Evolutionary conservation across 164 flowering plant species (phyloP).

Genomic region (Cinnamomum micranthum): DNA sequence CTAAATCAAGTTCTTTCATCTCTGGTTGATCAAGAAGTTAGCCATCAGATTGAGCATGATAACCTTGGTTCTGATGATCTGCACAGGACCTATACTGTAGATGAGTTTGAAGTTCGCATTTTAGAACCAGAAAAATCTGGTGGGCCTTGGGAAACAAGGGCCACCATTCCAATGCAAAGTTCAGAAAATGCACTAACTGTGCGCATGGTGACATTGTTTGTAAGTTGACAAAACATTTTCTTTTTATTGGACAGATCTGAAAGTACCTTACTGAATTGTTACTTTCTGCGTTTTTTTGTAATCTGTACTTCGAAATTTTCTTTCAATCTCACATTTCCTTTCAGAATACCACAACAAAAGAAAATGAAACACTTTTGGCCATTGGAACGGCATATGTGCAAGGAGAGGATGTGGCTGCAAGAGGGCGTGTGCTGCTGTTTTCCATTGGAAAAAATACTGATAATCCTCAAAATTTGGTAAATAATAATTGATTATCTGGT

Average conservation of each 20-base stretch:
- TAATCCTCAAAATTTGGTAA: constrained; percentile 64
- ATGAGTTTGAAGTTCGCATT: constrained; percentile 88
- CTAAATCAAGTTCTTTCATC: constrained; percentile 86
- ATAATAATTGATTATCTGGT: neutral
- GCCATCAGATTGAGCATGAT: constrained; percentile 74
- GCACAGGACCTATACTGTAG: constrained; percentile 61
- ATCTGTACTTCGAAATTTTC: neutral
- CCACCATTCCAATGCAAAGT: constrained; percentile 89
- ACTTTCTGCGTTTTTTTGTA: neutral
- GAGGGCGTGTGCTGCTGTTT: constrained; percentile 88
- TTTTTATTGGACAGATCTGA: neutral
- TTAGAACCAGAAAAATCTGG: constrained; percentile 94
- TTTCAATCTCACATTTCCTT: neutral
- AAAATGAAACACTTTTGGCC: constrained; percentile 90
- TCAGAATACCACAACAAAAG: constrained; percentile 78
- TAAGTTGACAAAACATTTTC: constrained; percentile 30
- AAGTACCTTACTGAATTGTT: neutral
- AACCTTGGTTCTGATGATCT: constrained; percentile 60
- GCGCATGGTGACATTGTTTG: constrained; percentile 79
- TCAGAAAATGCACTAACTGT: constrained; percentile 95
- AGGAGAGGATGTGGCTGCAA: constrained; percentile 98
- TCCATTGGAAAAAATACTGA: constrained; percentile 63
- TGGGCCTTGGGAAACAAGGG: constrained; percentile 88
- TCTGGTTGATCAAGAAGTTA: constrained; percentile 81
- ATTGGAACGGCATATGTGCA: constrained; percentile 97